phyloP scores from a whole-genome alignment of 495 filamentous ascomycete genomes.

The Astrothelium subdiscretum region DNA sequence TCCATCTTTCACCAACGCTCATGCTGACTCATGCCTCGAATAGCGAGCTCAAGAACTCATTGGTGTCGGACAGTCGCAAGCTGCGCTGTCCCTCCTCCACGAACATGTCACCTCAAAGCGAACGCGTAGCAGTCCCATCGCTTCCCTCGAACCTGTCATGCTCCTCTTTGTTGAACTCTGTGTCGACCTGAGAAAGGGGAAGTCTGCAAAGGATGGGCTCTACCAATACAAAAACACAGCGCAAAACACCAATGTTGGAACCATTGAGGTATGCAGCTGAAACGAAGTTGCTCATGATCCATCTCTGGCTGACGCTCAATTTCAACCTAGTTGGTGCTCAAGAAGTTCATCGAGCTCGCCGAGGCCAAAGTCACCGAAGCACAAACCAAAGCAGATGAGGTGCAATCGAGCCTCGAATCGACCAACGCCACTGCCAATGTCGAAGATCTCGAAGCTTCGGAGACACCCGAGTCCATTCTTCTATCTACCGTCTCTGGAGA shows the following conservation, averaged over 20 bases:
- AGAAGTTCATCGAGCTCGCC: conserved; percentile 94
- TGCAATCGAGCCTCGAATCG: conserved; percentile 76
- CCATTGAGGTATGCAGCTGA: conserved; percentile 66
- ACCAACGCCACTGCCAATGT: conserved; percentile 59
- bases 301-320: neutral
- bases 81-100: conserved; percentile 88
- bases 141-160: conserved; percentile 96
- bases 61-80: conserved; percentile 83
- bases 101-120: conserved; percentile 98
- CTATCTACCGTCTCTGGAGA: conserved; percentile 96
- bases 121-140: conserved; percentile 93
- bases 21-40: conserved; percentile 15
- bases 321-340: conserved; percentile 60
- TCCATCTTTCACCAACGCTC: neutral
- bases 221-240: conserved; percentile 99
- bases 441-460: conserved; percentile 91
- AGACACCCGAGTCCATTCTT: conserved; percentile 96
- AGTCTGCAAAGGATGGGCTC: conserved; percentile 93
- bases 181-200: conserved; percentile 93
- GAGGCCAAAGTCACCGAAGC: conserved; percentile 93
- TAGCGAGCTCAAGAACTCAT: conserved; percentile 94
- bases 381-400: conserved; percentile 88
- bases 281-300: too few relatives aligned
- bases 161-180: conserved; percentile 91
- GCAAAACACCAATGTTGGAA: conserved; percentile 96